Evolutionary conservation across 768 basidiomycete species (phyloP), one percentile per base, ranked within the genome.

Genomic region (Podaxis mareebaensis): DNA sequence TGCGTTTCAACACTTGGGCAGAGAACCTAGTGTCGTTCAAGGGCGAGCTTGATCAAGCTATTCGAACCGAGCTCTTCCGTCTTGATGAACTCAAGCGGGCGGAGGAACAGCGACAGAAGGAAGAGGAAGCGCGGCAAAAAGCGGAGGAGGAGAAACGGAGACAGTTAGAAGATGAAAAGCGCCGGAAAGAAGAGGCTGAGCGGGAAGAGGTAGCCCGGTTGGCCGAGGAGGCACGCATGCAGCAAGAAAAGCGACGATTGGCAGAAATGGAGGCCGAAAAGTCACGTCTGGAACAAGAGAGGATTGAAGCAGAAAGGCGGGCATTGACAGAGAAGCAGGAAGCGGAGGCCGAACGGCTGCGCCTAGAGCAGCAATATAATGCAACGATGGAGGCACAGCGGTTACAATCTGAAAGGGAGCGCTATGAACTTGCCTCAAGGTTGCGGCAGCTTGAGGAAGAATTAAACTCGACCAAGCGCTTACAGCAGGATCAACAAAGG

Each of bases 1-100:
- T 78, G 17, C 79, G 77, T 46, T 74, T 85, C 53, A 78, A 73
- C 40, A 71, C 75, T 0, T 90, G 85, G 84, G 71, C 77, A 44
- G 80, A 84, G 61, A 77, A 77, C 62, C 64, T 78, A 26, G 75
- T 76, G 20, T 63, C 76, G 40, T 77, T 86, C 39, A 75, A 76
- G 55, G 71, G 75, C 40, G 71, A 77, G 53, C 69, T 86, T 51
- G 63, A 73, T 26, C 78, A 81, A 33, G 78, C 81, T 2, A 74
- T 78, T 58, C 75, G 72, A n/a, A 70, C 70, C 2, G 86, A 85
- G 60, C 72, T 71, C 3, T 66, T 74, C 53, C 77, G 81, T 54
- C 69, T 79, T 28, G 78, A 82, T 51, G 74, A 76, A 5, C 65
- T 78, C 24, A 74, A 74, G 39, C 66, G 74, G 39, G 71, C 71